These are phyloP conservation scores for Lactifluus rugatus DNA, from an alignment of 768 basidiomycete genomes.

Conservation along the genomic window DNA sequence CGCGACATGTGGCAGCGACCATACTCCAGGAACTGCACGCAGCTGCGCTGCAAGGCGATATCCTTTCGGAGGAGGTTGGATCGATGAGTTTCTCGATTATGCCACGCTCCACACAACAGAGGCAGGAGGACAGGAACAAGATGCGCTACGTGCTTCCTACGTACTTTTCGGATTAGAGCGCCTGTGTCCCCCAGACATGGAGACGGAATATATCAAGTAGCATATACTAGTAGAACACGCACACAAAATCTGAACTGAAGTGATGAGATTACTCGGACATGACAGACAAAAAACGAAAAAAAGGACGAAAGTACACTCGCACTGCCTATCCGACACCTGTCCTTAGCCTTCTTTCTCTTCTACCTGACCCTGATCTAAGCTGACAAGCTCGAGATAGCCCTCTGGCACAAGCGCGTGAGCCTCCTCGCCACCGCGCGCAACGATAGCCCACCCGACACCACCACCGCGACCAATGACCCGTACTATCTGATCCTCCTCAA, in stretches of 20 bases:
- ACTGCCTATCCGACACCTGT: neutral
- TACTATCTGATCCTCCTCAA: conserved; percentile 70
- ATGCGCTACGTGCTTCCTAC: conserved; percentile 68
- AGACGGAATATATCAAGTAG: neutral
- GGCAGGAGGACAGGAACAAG: conserved; percentile 53
- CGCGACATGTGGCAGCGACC: conserved; percentile 61
- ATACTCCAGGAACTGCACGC: conserved; percentile 63
- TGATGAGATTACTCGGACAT: conserved; percentile 1
- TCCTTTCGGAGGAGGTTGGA: conserved; percentile 63
- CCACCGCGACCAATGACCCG: conserved; percentile 65
- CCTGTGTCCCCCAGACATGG: neutral
- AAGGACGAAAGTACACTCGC: neutral
- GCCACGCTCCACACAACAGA: conserved; percentile 49
- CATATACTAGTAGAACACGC: neutral
- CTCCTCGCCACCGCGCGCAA: conserved; percentile 35
- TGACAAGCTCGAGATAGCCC: conserved; percentile 58
- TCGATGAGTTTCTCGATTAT: conserved; percentile 84
- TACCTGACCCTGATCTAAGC: conserved; percentile 25
- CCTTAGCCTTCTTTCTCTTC: conserved; percentile 13
- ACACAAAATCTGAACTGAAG: neutral
- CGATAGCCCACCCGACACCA: conserved; percentile 75
- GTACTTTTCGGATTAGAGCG: conserved; percentile 41
- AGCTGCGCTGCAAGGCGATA: conserved; percentile 41
- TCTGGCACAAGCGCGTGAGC: conserved; percentile 70
- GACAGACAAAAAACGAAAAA: neutral